Evolutionary conservation across 148 eudicot species (phyloP).

Genomic region (Rhododendron simsii): DNA sequence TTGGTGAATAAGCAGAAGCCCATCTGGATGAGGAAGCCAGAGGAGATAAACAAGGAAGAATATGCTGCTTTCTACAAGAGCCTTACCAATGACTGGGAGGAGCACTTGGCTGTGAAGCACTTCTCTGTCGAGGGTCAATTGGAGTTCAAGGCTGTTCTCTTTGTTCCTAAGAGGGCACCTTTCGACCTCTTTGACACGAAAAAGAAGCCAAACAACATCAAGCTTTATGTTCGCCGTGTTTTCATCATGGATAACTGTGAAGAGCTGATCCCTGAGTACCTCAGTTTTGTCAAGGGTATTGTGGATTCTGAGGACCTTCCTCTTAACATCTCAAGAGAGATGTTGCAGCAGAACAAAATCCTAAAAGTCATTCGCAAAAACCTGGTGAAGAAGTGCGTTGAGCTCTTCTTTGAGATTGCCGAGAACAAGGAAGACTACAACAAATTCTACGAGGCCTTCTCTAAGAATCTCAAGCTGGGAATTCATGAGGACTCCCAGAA

Average conservation of each 20-base stretch:
- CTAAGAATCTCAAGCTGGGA: constrained; percentile 18
- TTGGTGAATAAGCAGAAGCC: constrained; percentile 24
- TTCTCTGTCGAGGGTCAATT: neutral
- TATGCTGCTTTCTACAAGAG: constrained; percentile 29
- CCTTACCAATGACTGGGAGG: constrained; percentile 15
- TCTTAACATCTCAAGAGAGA: constrained; percentile 9
- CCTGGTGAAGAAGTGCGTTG: constrained; percentile 22
- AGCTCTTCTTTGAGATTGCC: constrained; percentile 24
- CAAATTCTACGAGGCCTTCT: constrained; percentile 11
- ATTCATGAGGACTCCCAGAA: constrained; percentile 20
- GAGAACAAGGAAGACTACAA: constrained; percentile 13
- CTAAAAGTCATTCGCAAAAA: constrained; percentile 22
- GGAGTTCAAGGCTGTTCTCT: constrained; percentile 9
- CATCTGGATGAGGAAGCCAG: constrained; percentile 26
- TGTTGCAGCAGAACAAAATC: constrained; percentile 12
- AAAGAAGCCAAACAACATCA: constrained; percentile 26
- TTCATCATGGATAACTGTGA: constrained; percentile 17
- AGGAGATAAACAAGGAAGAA: constrained; percentile 21
- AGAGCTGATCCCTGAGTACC: constrained; percentile 8
- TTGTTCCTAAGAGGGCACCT: constrained; percentile 9
- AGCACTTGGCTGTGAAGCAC: constrained; percentile 6
- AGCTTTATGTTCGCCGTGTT: constrained; percentile 27
- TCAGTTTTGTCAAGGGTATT: constrained; percentile 4
- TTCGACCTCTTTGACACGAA: constrained; percentile 20
- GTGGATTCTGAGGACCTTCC: constrained; percentile 12